A percentile compares a stretch with the other conserved stretches of the same genome.
Conservation (phyloP, 371 early-diverging fungal genomes). For the Mortierella sp. region DNA sequence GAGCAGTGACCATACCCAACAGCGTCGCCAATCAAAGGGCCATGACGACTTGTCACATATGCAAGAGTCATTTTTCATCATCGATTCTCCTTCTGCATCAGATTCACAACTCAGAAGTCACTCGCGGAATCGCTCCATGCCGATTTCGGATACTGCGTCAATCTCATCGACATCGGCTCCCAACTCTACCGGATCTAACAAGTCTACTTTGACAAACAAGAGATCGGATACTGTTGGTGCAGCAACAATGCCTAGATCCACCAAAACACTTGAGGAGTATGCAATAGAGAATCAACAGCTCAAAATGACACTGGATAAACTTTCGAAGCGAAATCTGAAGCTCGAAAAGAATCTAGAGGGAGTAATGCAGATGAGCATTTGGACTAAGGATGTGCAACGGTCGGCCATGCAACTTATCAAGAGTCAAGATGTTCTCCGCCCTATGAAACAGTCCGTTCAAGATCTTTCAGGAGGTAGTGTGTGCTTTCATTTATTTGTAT, state of each 20-base stretch:
- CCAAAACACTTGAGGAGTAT: constrained; percentile 72
- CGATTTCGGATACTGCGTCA: constrained; percentile 21
- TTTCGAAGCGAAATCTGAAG: constrained; percentile 69
- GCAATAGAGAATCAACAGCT: constrained; percentile 80
- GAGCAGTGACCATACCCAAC: background rate
- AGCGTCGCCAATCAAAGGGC: constrained; percentile 2
- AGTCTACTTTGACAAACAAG: background rate
- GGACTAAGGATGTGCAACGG: constrained; percentile 51
- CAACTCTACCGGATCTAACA: background rate
- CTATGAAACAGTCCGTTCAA: constrained; percentile 50
- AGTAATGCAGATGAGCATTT: constrained; percentile 71
- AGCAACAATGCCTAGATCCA: constrained; percentile 4
- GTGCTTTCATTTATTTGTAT: background rate
- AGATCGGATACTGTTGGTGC: background rate
- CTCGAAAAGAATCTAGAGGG: constrained; percentile 80
- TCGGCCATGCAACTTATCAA: constrained; percentile 49
- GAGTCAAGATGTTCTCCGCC: constrained; percentile 49
- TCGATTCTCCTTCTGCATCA: constrained; percentile 31
- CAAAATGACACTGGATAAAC: constrained; percentile 68
- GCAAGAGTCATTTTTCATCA: constrained; percentile 54
- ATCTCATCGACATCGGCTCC: too few species aligned
- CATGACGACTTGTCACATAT: constrained; percentile 34
- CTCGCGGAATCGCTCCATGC: constrained; percentile 34
- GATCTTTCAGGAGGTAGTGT: constrained; percentile 43
- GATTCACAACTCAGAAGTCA: constrained; percentile 4